Evolutionary conservation across 192 early-diverging fungal species (phyloP).

Genomic region (Coemansia sp.): DNA sequence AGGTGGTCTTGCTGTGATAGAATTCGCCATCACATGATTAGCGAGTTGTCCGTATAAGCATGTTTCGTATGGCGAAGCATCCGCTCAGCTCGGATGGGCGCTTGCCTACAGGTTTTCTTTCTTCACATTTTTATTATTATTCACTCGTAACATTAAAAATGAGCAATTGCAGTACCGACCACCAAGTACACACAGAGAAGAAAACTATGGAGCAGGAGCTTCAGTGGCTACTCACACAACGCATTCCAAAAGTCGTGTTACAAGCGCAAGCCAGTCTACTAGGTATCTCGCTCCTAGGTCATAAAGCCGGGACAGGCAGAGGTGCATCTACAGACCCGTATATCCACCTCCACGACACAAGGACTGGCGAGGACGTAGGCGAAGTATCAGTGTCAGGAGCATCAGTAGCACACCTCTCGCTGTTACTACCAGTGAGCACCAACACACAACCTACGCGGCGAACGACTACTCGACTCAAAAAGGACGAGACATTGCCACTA

Average conservation of each 20-base stretch:
- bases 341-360: conserved; percentile 8
- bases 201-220: conserved; percentile 21
- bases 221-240: conserved; percentile 37
- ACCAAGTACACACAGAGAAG: neutral
- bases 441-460: conserved; percentile 20
- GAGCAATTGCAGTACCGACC: neutral
- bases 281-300: conserved; percentile 16
- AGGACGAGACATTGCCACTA: conserved; percentile 33
- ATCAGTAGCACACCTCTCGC: conserved; percentile 39
- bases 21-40: neutral
- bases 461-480: conserved; percentile 37
- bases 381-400: conserved; percentile 35
- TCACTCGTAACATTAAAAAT: neutral
- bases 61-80: neutral
- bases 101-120: neutral
- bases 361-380: conserved; percentile 10
- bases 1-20: no score
- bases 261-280: conserved; percentile 12
- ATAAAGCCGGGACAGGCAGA: neutral
- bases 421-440: conserved; percentile 13
- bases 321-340: conserved; percentile 8
- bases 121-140: neutral
- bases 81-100: neutral
- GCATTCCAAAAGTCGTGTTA: conserved; percentile 35
- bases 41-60: neutral